Evolutionary conservation across 208 protist species (phyloP), one percentile per base, ranked within the genome.

Genomic region (Leishmania arabica): DNA sequence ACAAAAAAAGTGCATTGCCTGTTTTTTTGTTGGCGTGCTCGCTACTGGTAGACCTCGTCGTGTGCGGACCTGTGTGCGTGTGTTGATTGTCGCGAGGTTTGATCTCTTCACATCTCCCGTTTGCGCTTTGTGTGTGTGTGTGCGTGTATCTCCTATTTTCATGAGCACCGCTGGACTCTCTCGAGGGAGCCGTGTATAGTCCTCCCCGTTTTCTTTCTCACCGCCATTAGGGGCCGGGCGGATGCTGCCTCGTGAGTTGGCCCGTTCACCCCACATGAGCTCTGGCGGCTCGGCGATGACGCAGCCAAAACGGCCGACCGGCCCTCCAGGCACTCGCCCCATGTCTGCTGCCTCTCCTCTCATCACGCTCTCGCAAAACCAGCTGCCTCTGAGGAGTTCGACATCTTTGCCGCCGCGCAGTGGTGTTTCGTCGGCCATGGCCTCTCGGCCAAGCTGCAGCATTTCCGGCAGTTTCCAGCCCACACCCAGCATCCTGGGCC

Each of bases 191-290:
- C 4, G 60, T 19, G n/a, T 19, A 66, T 40, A 66, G 11, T 66
- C 13, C 13, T 62, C 24, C 19, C 40, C 42, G 8, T 64, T 70
- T 42, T 40, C n/a, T 27, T 42, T 42, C 7, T 31, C 31, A 27
- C 70, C 72, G 27, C 4, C 31, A 53, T 8, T 76, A 51, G 40
- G 15, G 21, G 49, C 34, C 11, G 47, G 47, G 7, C 11, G 1
- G 42, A 89, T 88, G 82, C 78, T 88, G 1, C 85, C 90, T 45
- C 84, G 85, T 24, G 87, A 91, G 21, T 72, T 90, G 7, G 71
- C 78, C 17, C 64, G 84, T 3, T 73, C 84, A 19, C 79, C 77
- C n/a, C 83, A 81, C 47, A 71, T 80, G n/a, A 77, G 78, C 73
- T 82, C 79, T 13, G 74, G 45, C 7, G n/a, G 58, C 42, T 64